phyloP scores from a whole-genome alignment of 441 rosid genomes.

The Manihot esculenta region DNA sequence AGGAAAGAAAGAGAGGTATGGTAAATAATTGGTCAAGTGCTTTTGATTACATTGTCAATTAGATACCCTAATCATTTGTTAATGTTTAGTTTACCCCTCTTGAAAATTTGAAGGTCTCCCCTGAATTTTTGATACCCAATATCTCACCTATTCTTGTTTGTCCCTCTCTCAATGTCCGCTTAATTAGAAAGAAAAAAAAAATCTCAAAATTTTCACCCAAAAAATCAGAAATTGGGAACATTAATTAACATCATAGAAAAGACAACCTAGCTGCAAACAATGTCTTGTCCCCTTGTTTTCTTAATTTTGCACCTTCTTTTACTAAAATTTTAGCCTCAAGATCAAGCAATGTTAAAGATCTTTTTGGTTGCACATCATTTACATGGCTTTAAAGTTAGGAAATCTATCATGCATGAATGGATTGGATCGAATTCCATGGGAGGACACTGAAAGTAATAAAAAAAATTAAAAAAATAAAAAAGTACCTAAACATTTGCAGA shows the following conservation, averaged over 20 bases:
- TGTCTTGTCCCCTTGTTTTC: neutral
- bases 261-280: constrained; percentile 1
- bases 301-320: neutral
- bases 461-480: too few relatives aligned
- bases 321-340: neutral
- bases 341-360: too few relatives aligned
- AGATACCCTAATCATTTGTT: neutral
- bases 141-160: too few relatives aligned
- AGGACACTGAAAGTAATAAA: too few relatives aligned
- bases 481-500: too few relatives aligned
- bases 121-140: constrained; percentile 2
- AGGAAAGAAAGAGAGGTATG: too few relatives aligned
- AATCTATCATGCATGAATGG: too few relatives aligned
- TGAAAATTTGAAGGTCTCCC: neutral
- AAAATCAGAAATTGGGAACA: neutral
- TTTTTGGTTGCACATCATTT: too few relatives aligned
- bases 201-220: neutral
- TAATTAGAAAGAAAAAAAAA: neutral
- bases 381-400: too few relatives aligned
- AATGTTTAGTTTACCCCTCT: neutral
- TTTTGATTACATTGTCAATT: neutral
- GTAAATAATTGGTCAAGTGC: constrained; percentile 11
- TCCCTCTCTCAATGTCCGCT: too few relatives aligned
- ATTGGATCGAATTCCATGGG: too few relatives aligned
- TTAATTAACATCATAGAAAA: neutral